These are phyloP conservation scores for Pseudogymnoascus pannorum DNA, from an alignment of 2,329 filamentous ascomycete species.

Conservation along the genomic window DNA sequence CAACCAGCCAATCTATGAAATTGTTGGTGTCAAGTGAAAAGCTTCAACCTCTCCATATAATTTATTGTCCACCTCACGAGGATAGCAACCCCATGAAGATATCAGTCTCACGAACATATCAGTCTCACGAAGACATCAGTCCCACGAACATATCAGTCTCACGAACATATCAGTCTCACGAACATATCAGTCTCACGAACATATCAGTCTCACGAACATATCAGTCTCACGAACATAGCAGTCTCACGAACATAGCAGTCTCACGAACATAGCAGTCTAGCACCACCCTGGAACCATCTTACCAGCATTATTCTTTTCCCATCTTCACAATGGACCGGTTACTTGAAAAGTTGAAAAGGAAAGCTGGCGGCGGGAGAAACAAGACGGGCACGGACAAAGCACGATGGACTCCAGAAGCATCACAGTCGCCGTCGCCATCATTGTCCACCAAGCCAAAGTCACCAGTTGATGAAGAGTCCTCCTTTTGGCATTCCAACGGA, in stretches of 20 bases:
- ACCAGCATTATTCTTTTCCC: neutral
- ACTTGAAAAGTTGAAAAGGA: neutral
- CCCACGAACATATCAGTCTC: no score
- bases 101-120: no score
- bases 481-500: neutral
- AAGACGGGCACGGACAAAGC: neutral
- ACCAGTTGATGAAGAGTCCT: neutral
- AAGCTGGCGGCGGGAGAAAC: neutral
- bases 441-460: neutral
- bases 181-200: no score
- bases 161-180: no score
- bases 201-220: no score
- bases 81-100: no score
- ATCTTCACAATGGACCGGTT: neutral
- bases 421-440: neutral
- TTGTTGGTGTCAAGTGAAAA: neutral
- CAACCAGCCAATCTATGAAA: neutral
- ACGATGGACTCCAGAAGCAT: neutral
- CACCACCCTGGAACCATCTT: neutral
- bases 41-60: neutral
- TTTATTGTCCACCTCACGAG: neutral
- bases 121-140: no score
- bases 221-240: no score
- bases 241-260: no score
- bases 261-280: no score